A percentile compares a stretch with the other conserved stretches of the same genome.
Evolutionary conservation across 1,284 basidiomycete genomes (phyloP).

Genomic region (Tremellales sp.): DNA sequence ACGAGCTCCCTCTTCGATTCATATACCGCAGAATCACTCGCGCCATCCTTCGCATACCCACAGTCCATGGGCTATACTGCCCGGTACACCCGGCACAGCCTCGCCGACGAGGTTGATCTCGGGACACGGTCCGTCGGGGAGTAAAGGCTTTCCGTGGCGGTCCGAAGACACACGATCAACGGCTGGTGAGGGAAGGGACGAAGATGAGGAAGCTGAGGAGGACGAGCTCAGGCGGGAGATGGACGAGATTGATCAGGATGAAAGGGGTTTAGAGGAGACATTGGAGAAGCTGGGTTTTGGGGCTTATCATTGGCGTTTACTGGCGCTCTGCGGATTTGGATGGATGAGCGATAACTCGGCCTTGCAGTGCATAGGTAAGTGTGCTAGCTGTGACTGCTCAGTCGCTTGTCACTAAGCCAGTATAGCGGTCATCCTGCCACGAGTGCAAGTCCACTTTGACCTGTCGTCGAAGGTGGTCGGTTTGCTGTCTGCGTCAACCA

Average conservation of each 20-base stretch:
- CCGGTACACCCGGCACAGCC: slow-evolving; percentile 1
- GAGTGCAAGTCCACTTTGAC: slow-evolving; percentile 80
- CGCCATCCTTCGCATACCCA: background rate
- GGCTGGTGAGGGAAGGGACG: slow-evolving; percentile 43
- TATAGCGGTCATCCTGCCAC: slow-evolving; percentile 82
- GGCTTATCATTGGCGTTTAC: slow-evolving; percentile 72
- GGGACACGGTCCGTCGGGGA: slow-evolving; percentile 9
- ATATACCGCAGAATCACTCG: background rate
- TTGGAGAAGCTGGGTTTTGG: slow-evolving; percentile 89
- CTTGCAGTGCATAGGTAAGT: slow-evolving; percentile 33
- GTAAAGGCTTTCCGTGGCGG: background rate
- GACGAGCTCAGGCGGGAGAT: slow-evolving; percentile 74
- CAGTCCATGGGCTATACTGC: background rate
- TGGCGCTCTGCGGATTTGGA: slow-evolving; percentile 76
- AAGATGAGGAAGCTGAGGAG: slow-evolving; percentile 55
- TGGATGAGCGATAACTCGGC: slow-evolving; percentile 53
- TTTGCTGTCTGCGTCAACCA: slow-evolving; percentile 41
- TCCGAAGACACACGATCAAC: slow-evolving; percentile 1
- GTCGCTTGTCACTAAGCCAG: background rate
- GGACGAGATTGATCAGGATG: slow-evolving; percentile 75
- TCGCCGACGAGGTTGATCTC: background rate
- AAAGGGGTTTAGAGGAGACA: slow-evolving; percentile 74
- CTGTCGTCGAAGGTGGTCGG: slow-evolving; percentile 37
- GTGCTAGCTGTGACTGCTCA: background rate
- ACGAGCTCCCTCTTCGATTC: background rate